Conservation (phyloP, 345 rosid genomes). For the Euphorbia lathyris region DNA sequence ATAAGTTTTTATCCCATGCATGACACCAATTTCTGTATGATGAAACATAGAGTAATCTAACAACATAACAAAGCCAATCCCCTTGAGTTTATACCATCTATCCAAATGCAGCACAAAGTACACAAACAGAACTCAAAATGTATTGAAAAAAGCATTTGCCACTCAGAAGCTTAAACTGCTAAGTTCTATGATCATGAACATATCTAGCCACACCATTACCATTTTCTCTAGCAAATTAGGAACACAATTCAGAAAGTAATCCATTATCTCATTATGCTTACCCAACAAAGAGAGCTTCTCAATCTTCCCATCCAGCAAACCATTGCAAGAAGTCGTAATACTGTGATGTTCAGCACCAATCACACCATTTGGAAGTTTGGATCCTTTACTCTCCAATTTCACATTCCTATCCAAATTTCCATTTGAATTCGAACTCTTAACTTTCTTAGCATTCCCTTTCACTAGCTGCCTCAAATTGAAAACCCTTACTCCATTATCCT, state of each 20-base stretch:
- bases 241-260: background rate
- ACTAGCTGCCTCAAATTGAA: constrained; percentile 55
- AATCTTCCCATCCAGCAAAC: constrained; percentile 38
- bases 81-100: background rate
- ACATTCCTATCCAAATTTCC: constrained; percentile 25
- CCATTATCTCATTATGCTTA: constrained; percentile 25
- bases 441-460: constrained; percentile 46
- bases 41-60: background rate
- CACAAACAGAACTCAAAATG: background rate
- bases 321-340: constrained; percentile 31
- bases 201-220: background rate
- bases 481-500: constrained; percentile 64
- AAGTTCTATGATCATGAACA: constrained; percentile 8
- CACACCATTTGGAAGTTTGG: constrained; percentile 43
- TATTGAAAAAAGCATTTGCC: background rate
- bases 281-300: constrained; percentile 48
- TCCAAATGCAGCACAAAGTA: background rate
- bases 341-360: constrained; percentile 18
- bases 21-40: background rate
- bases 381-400: constrained; percentile 27
- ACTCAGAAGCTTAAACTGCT: background rate
- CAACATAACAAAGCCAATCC: background rate
- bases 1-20: background rate
- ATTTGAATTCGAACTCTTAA: constrained; percentile 26
- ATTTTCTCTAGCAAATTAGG: background rate